Evolutionary conservation across 306 rosid species (phyloP).

Genomic region (Medicago arabica): DNA sequence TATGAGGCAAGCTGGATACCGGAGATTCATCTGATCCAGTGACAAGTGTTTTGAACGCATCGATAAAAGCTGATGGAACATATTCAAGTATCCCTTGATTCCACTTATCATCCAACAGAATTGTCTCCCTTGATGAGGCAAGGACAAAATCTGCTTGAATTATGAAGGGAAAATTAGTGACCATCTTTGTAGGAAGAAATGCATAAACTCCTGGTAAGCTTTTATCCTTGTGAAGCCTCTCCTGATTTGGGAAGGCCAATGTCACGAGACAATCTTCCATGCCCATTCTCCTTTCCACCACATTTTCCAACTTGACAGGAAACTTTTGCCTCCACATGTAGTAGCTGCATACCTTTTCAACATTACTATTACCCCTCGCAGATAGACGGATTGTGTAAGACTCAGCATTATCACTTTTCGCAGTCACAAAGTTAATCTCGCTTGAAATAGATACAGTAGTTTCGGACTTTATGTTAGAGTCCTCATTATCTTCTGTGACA

Average conservation of each 20-base stretch:
- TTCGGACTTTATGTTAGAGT: not conserved
- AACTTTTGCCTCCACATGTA: not conserved
- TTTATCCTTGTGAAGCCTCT: not conserved
- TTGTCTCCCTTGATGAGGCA: not conserved
- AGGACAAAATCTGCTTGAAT: constrained; percentile 1
- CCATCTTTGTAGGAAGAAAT: constrained; percentile 2
- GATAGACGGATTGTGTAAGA: not conserved
- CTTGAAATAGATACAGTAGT: not conserved
- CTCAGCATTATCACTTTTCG: not conserved
- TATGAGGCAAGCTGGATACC: not conserved
- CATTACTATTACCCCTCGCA: not conserved
- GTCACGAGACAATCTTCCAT: not conserved
- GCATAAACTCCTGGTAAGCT: not conserved
- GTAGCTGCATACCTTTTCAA: not conserved
- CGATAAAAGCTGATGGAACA: not conserved
- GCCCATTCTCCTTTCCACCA: not conserved
- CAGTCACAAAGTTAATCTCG: not conserved
- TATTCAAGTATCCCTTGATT: not conserved
- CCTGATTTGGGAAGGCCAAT: not conserved
- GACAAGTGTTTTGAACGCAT: not conserved
- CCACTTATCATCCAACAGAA: not conserved
- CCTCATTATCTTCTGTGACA: not conserved
- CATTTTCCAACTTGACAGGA: not conserved
- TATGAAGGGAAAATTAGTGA: not conserved
- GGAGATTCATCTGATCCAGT: not conserved